These are phyloP conservation scores for Alternaria longipes DNA, from an alignment of 2,329 filamentous ascomycete species.

Conservation along the genomic window DNA sequence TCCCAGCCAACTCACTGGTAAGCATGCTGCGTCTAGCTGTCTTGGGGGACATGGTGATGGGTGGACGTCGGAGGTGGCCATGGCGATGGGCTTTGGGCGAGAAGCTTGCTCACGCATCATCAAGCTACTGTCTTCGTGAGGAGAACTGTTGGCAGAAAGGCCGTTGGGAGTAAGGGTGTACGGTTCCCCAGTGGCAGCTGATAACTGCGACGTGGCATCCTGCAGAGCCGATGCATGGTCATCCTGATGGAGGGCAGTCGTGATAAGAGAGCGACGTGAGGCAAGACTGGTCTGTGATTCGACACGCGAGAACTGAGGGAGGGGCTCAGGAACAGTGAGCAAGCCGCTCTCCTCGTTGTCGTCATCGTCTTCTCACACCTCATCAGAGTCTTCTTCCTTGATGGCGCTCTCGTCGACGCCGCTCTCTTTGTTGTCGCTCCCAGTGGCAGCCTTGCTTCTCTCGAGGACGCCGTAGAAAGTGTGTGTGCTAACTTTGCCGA, in stretches of 20 bases:
- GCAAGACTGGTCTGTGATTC: conserved; percentile 86
- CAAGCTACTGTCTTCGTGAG: conserved; percentile 62
- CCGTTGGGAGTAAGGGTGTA: conserved; percentile 75
- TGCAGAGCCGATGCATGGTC: conserved; percentile 75
- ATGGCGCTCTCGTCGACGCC: conserved; percentile 67
- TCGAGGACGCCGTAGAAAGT: conserved; percentile 67
- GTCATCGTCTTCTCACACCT: conserved; percentile 65
- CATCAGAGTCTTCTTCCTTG: conserved; percentile 68
- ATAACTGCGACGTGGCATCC: conserved; percentile 68
- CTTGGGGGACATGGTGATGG: conserved; percentile 86
- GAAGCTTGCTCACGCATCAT: conserved; percentile 67
- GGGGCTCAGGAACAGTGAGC: conserved; percentile 78
- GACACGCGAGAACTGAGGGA: conserved; percentile 85
- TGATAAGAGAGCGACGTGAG: conserved; percentile 87
- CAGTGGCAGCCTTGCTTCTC: conserved; percentile 68
- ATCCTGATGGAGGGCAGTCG: conserved; percentile 84
- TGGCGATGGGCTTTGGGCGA: conserved; percentile 82
- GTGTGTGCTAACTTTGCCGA: conserved; percentile 77
- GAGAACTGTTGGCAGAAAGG: conserved; percentile 69
- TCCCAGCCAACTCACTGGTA: conserved; percentile 86
- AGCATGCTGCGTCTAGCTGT: conserved; percentile 85
- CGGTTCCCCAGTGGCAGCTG: conserved; percentile 65
- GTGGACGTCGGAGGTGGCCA: conserved; percentile 72
- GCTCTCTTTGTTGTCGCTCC: conserved; percentile 67
- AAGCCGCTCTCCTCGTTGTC: conserved; percentile 80